Base-by-base conservation (phyloP, 192 early-diverging fungal species). In the Podila clonocystis region DNA sequence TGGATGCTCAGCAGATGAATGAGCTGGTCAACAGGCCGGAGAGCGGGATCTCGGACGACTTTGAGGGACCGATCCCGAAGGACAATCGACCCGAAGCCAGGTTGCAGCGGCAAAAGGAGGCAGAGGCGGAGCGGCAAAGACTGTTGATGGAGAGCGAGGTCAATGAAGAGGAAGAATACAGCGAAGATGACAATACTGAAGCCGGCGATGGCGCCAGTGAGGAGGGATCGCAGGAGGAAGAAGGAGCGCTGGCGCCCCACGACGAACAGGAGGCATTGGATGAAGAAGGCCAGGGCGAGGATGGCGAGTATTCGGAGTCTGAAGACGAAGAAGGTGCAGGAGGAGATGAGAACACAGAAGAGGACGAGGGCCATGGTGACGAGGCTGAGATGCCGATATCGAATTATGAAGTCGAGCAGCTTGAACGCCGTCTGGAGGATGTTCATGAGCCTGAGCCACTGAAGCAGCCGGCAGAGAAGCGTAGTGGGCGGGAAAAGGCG, bases 1-100 rank as follows among this genome's bases (percentile, higher is more conserved):
- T 73, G 41, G 77, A 80, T 52, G 70, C 77, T 5, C 73, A 80
- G 55, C 77, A 80, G 50, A 80, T 80, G 77, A 70, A 80, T 22
- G 77, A 80, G 67, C 31, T 80, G 24, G 34, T 80, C 15, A 80
- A 80, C 48, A 58, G 77, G 19, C 77, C 77, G 0, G 7, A 66
- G 7, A 69, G 28, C 11, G 77, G 77, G 26, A 36, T 80, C 0
- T 62, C 65, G 5, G 66, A 68, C 8, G 67, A 65, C 19, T 33
- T 80, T 24, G 70, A 63, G 3, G 49, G 62, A 19, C 17, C 58
- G 4, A 20, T 41, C 17, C 52, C 68, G 33, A 80, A 71, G 29
- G 76, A 80, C 52, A 68, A 72, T 17, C 58, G 77, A 48, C 77
- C 69, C 9, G 68, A 70, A 48, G 64, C 68, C 2, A 65, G 74